Conservation (phyloP, 352 stramenopile genomes). For the Plasmopara muralis region DNA sequence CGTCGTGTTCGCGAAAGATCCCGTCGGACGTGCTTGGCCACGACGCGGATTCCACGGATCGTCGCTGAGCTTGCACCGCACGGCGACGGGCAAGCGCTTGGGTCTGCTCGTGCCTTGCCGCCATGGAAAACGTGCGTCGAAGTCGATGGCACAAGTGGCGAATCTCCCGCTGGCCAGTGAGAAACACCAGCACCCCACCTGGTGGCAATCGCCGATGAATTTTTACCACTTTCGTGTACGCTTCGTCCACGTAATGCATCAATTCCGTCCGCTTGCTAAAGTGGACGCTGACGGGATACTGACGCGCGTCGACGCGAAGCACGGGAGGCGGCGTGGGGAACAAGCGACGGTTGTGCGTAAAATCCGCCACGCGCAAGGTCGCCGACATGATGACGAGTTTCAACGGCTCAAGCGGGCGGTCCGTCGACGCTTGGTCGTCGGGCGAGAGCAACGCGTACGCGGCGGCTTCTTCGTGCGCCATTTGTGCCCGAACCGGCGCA, state of each 20-base stretch:
- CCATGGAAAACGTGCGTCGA: conserved; percentile 38
- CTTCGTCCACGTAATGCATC: conserved; percentile 93
- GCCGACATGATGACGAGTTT: conserved; percentile 97
- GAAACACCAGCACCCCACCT: conserved; percentile 96
- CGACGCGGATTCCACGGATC: conserved; percentile 4
- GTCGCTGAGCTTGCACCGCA: conserved; percentile 18
- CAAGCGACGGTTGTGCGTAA: conserved; percentile 91
- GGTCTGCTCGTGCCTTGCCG: conserved; percentile 34
- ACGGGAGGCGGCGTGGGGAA: conserved; percentile 91
- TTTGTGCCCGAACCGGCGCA: conserved; percentile 88
- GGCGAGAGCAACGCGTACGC: conserved; percentile 37
- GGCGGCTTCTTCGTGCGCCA: conserved; percentile 69
- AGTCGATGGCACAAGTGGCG: conserved; percentile 81
- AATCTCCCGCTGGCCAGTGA: conserved; percentile 97
- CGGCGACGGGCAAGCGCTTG: conserved; percentile 17
- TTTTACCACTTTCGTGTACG: conserved; percentile 94
- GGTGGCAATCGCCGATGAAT: conserved; percentile 97
- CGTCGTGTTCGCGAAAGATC: conserved; percentile 70
- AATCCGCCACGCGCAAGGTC: conserved; percentile 96
- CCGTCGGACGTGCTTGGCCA: conserved; percentile 25
- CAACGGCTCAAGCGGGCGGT: conserved; percentile 62
- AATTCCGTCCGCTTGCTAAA: conserved; percentile 98
- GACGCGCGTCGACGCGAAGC: conserved; percentile 91
- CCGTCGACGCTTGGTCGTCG: conserved; percentile 31
- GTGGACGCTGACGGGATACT: conserved; percentile 96